Evolutionary conservation across 352 stramenopile species (phyloP).

Genomic region (Globisporangium echinulatum): DNA sequence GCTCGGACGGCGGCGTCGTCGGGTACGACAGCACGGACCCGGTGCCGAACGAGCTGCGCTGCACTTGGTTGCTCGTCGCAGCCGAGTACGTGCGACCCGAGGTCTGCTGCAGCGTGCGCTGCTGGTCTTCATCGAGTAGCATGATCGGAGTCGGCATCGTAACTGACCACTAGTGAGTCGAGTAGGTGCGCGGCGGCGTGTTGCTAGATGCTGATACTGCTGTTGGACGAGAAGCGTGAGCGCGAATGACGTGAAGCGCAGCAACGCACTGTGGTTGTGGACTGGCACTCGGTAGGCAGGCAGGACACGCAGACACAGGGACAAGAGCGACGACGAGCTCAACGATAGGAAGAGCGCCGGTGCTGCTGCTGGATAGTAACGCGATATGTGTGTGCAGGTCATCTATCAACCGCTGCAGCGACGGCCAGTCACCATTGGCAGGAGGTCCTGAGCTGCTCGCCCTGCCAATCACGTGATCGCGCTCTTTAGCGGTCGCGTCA

Average conservation of each 20-base stretch:
- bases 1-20: conserved; percentile 7
- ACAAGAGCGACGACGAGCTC: not conserved
- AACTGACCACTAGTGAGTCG: too few species aligned
- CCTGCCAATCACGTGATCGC: not conserved
- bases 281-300: not conserved
- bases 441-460: too few species aligned
- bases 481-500: not conserved
- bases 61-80: not conserved
- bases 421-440: not conserved
- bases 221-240: not conserved
- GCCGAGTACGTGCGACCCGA: not conserved
- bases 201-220: not conserved
- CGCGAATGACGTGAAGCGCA: not conserved
- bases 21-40: not conserved
- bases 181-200: not conserved
- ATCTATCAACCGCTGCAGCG: not conserved
- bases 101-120: conserved; percentile 3
- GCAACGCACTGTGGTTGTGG: not conserved
- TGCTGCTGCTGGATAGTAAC: not conserved
- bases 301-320: not conserved
- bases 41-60: not conserved
- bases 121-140: conserved; percentile 1
- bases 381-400: not conserved
- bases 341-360: not conserved
- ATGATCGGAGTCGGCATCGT: not conserved